Evolutionary conservation across 2,329 filamentous ascomycete species (phyloP).

Genomic region (Diaporthe ilicicola): DNA sequence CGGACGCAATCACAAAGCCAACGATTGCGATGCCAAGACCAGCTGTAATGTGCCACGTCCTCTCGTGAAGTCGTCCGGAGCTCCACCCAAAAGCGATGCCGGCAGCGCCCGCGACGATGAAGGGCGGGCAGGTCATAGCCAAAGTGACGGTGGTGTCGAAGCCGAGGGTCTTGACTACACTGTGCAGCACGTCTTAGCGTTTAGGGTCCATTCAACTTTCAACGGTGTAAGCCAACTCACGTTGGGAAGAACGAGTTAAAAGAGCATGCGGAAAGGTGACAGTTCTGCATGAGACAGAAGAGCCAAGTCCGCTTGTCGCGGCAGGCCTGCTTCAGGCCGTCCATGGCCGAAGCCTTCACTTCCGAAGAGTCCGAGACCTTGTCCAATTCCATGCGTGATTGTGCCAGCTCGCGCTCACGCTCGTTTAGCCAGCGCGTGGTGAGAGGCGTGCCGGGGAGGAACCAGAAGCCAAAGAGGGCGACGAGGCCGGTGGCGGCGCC

Average conservation of each 20-base stretch:
- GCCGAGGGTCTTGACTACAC: conserved; percentile 50
- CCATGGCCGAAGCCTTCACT: neutral
- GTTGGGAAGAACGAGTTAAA: conserved; percentile 44
- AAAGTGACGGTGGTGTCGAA: conserved; percentile 51
- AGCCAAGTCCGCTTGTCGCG: conserved; percentile 11
- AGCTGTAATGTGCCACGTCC: conserved; percentile 50
- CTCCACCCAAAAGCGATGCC: conserved; percentile 52
- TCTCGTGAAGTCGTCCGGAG: conserved; percentile 52
- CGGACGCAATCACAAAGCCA: conserved; percentile 47
- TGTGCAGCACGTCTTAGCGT: neutral
- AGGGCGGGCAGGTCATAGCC: conserved; percentile 55
- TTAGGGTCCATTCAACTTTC: neutral
- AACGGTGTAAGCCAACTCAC: neutral
- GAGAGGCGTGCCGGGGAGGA: conserved; percentile 1
- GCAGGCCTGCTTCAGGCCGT: neutral
- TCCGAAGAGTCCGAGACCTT: neutral
- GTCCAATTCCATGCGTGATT: conserved; percentile 15
- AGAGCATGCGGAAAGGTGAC: conserved; percentile 13
- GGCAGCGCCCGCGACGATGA: conserved; percentile 52
- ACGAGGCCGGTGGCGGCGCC: conserved; percentile 41
- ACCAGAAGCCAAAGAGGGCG: conserved; percentile 37
- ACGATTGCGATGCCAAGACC: conserved; percentile 49
- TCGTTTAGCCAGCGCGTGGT: conserved; percentile 21
- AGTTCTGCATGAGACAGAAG: conserved; percentile 28
- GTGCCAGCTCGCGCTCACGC: conserved; percentile 12